Percentiles rank a stretch among this genome's conserved stretches.
Evolutionary conservation across 1,139 yeast genomes (phyloP).

Genomic region (Candida neerlandica): DNA sequence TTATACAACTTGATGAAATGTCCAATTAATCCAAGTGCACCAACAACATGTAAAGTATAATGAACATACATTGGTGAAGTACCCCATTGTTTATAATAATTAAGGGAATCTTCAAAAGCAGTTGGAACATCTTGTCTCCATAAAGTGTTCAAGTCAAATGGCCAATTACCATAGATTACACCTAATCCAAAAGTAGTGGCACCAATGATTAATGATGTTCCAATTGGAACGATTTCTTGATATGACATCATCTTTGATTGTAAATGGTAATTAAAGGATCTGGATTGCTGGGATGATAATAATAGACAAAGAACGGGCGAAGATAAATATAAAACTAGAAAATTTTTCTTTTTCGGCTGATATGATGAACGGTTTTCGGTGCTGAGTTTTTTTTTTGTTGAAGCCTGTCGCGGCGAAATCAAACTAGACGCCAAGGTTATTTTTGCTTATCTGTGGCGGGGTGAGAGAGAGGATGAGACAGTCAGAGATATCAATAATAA

Average conservation of each 20-base stretch:
- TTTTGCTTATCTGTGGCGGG: too few species aligned
- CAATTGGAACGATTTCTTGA: conserved; percentile 53
- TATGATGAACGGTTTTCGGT: too few species aligned
- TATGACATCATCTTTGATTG: conserved; percentile 29
- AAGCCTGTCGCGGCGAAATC: too few species aligned
- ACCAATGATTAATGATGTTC: conserved; percentile 46
- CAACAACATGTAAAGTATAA: conserved; percentile 61
- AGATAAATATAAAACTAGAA: too few species aligned
- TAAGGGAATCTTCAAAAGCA: conserved; percentile 62
- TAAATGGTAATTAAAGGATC: too few species aligned
- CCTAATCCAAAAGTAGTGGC: conserved; percentile 80
- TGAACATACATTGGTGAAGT: conserved; percentile 60
- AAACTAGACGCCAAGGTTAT: too few species aligned
- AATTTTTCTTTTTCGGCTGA: too few species aligned
- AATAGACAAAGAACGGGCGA: too few species aligned
- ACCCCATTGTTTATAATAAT: conserved; percentile 77
- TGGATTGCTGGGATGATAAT: too few species aligned
- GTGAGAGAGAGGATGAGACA: too few species aligned
- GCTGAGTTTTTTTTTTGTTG: too few species aligned
- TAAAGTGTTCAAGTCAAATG: conserved; percentile 79
- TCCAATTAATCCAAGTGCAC: conserved; percentile 69
- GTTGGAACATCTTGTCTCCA: conserved; percentile 58
- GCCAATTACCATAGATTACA: conserved; percentile 72
- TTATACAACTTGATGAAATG: conserved; percentile 77
- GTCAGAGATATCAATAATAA: too few species aligned